A percentile compares a stretch with the other conserved stretches of the same genome.
Conservation (phyloP, 306 rosid species). For the Glycine soja region DNA sequence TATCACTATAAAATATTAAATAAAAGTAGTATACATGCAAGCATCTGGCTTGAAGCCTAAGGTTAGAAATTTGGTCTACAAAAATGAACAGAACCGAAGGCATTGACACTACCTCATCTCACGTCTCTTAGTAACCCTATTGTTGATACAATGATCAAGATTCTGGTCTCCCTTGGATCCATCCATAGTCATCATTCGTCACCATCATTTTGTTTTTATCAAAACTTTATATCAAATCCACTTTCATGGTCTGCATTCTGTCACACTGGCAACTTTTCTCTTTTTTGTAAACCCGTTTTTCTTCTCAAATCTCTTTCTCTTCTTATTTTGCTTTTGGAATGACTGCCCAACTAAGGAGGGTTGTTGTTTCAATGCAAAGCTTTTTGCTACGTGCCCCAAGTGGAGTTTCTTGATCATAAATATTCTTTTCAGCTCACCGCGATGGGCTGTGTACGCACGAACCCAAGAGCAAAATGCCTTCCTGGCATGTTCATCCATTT, state of each 20-base stretch:
- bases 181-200: constrained; percentile 19
- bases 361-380: constrained; percentile 86
- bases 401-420: constrained; percentile 94
- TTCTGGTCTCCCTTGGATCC: constrained; percentile 13
- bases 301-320: constrained; percentile 68
- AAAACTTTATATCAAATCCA: not conserved
- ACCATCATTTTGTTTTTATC: not conserved
- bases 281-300: constrained; percentile 58
- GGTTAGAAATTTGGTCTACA: not conserved
- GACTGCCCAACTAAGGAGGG: constrained; percentile 83
- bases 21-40: constrained; percentile 2
- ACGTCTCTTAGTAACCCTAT: not conserved
- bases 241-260: constrained; percentile 36
- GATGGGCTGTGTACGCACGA: constrained; percentile 91
- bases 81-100: not conserved
- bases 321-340: constrained; percentile 70
- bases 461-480: constrained; percentile 91
- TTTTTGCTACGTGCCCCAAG: constrained; percentile 92
- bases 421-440: constrained; percentile 82
- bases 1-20: not conserved
- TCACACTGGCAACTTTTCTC: constrained; percentile 55
- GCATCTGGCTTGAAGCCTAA: not conserved
- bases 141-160: constrained; percentile 1
- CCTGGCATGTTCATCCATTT: constrained; percentile 67
- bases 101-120: constrained; percentile 7